Evolutionary conservation across 352 stramenopile genomes (phyloP).

Genomic region (Phytophthora pistaciae): DNA sequence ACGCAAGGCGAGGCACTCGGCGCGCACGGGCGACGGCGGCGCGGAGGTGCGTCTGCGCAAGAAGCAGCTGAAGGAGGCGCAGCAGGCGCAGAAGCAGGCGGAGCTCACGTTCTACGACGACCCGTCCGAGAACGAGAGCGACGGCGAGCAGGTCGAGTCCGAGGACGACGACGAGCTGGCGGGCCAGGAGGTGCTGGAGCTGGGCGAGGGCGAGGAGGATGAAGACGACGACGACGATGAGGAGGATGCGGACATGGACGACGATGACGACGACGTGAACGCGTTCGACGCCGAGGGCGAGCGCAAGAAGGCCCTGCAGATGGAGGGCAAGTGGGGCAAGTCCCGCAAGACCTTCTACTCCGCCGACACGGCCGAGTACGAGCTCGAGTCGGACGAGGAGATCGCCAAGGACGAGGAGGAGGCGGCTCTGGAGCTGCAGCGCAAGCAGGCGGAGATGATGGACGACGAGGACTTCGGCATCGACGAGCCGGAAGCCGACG

Average conservation of each 20-base stretch:
- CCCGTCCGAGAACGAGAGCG: constrained; percentile 79
- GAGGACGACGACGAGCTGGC: constrained; percentile 71
- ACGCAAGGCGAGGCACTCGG: constrained; percentile 70
- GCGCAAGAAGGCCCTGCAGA: constrained; percentile 77
- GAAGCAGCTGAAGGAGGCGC: constrained; percentile 64
- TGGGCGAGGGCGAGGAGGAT: constrained; percentile 57
- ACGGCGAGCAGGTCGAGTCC: constrained; percentile 61
- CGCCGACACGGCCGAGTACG: constrained; percentile 84
- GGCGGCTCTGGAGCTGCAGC: constrained; percentile 84
- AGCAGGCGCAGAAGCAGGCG: constrained; percentile 64
- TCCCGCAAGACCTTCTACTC: constrained; percentile 91
- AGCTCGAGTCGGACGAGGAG: constrained; percentile 84
- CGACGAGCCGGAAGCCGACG: constrained; percentile 49
- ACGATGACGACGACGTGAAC: constrained; percentile 55
- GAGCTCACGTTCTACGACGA: constrained; percentile 90
- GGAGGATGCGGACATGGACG: constrained; percentile 35
- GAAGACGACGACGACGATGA: constrained; percentile 55
- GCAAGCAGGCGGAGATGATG: constrained; percentile 87
- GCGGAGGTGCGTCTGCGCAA: constrained; percentile 77
- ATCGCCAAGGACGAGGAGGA: constrained; percentile 86
- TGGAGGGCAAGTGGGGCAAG: constrained; percentile 88
- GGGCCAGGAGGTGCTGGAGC: constrained; percentile 77
- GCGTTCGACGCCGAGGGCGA: constrained; percentile 69
- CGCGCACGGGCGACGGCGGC: constrained; percentile 82
- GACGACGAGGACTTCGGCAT: constrained; percentile 91